A percentile compares a stretch with the other conserved stretches of the same genome.
These are phyloP conservation scores for Wickerhamomyces rabaulensis DNA, from an alignment of 805 yeast genomes.

Conservation along the genomic window DNA sequence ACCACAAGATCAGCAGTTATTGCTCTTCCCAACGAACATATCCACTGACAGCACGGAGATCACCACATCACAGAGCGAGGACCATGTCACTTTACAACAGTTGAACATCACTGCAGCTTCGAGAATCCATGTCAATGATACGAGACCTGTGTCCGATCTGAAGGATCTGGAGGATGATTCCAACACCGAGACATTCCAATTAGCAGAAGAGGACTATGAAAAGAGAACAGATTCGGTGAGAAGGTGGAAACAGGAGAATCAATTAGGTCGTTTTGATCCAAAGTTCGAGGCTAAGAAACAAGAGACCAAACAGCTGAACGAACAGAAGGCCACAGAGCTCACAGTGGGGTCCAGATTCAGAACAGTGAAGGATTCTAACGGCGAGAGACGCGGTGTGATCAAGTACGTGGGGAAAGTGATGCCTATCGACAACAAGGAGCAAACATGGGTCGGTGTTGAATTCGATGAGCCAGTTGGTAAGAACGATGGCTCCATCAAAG, in stretches of 20 bases:
- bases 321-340: slow-evolving; percentile 29
- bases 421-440: slow-evolving; percentile 44
- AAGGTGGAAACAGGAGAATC: slow-evolving; percentile 67
- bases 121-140: slow-evolving; percentile 55
- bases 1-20: slow-evolving; percentile 47
- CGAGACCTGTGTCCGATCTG: slow-evolving; percentile 47
- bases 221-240: slow-evolving; percentile 57
- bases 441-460: slow-evolving; percentile 78
- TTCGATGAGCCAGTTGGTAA: slow-evolving; percentile 85
- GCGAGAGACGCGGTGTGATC: slow-evolving; percentile 66
- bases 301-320: slow-evolving; percentile 21
- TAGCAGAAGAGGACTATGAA: slow-evolving; percentile 60
- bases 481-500: slow-evolving; percentile 73
- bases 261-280: slow-evolving; percentile 72
- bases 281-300: slow-evolving; percentile 29
- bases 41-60: slow-evolving; percentile 25
- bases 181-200: slow-evolving; percentile 34
- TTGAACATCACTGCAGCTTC: slow-evolving; percentile 32
- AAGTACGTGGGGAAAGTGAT: slow-evolving; percentile 64
- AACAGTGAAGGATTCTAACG: slow-evolving; percentile 36
- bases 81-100: slow-evolving; percentile 6
- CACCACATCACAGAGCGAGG: slow-evolving; percentile 10
- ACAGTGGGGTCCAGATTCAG: slow-evolving; percentile 51
- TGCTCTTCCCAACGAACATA: slow-evolving; percentile 35
- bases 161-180: slow-evolving; percentile 31